Conservation (phyloP, 192 early-diverging fungal genomes). For the Cetraspora pellucida region DNA sequence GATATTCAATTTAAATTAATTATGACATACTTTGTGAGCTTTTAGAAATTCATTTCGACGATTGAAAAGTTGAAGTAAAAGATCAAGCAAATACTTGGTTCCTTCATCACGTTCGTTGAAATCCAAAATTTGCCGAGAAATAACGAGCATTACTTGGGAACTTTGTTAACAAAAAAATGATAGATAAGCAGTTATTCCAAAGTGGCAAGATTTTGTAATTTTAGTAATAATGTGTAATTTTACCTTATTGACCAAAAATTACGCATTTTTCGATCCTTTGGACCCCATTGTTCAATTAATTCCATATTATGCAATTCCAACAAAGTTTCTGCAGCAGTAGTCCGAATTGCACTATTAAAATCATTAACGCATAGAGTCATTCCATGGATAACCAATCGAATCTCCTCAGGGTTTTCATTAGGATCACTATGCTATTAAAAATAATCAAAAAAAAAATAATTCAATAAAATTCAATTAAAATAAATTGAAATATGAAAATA, state of each 20-base stretch:
- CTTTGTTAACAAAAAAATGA: constrained; percentile 23
- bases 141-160: constrained; percentile 61
- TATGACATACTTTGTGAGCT: constrained; percentile 45
- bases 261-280: constrained; percentile 66
- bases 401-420: constrained; percentile 24
- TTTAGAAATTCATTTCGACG: constrained; percentile 64
- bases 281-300: constrained; percentile 81
- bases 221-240: background rate
- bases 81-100: constrained; percentile 64
- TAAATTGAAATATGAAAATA: background rate
- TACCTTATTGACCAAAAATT: constrained; percentile 78
- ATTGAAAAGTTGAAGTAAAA: constrained; percentile 66
- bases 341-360: constrained; percentile 67
- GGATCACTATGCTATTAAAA: background rate
- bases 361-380: constrained; percentile 80
- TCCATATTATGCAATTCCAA: constrained; percentile 72
- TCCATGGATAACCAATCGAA: constrained; percentile 69
- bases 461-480: background rate
- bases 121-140: constrained; percentile 79
- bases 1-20: background rate
- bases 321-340: constrained; percentile 70
- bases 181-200: no score
- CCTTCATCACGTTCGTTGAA: constrained; percentile 66
- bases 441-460: constrained; percentile 10
- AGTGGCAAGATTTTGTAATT: no score